Evolutionary conservation across 345 rosid species (phyloP).

Genomic region (Clausena lansium): DNA sequence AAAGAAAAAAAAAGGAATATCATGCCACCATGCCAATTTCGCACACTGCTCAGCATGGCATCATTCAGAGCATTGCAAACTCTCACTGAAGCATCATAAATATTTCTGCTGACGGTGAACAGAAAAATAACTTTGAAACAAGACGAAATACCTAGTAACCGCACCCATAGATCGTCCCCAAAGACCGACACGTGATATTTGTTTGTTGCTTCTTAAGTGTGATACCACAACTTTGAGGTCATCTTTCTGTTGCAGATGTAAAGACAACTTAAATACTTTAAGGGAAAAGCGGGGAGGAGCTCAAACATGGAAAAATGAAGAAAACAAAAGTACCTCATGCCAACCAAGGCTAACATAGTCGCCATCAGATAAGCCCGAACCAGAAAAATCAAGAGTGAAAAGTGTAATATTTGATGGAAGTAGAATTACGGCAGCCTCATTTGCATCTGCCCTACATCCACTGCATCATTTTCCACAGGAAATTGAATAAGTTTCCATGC

Average conservation of each 20-base stretch:
- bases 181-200: conserved; percentile 79
- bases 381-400: conserved; percentile 96
- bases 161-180: conserved; percentile 99
- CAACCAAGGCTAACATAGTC: conserved; percentile 95
- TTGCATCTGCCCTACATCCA: conserved; percentile 98
- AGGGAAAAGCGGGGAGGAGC: conserved; percentile 3
- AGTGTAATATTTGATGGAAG: conserved; percentile 93
- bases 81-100: conserved; percentile 6
- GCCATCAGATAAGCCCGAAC: conserved; percentile 95
- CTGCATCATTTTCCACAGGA: conserved; percentile 41
- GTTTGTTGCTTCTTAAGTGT: conserved; percentile 68
- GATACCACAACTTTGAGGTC: conserved; percentile 92
- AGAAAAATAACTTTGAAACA: conserved; percentile 14
- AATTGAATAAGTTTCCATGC: conserved; percentile 26
- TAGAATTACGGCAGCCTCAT: conserved; percentile 92
- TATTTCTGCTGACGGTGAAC: background rate
- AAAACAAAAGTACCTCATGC: conserved; percentile 70
- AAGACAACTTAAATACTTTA: conserved; percentile 4
- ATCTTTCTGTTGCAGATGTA: conserved; percentile 54
- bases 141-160: conserved; percentile 72
- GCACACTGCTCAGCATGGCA: conserved; percentile 4
- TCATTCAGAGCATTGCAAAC: background rate
- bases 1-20: background rate
- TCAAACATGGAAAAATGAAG: background rate
- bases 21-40: background rate